phyloP scores from a whole-genome alignment of 2,329 filamentous ascomycete species.

The Colletotrichum sp. region DNA sequence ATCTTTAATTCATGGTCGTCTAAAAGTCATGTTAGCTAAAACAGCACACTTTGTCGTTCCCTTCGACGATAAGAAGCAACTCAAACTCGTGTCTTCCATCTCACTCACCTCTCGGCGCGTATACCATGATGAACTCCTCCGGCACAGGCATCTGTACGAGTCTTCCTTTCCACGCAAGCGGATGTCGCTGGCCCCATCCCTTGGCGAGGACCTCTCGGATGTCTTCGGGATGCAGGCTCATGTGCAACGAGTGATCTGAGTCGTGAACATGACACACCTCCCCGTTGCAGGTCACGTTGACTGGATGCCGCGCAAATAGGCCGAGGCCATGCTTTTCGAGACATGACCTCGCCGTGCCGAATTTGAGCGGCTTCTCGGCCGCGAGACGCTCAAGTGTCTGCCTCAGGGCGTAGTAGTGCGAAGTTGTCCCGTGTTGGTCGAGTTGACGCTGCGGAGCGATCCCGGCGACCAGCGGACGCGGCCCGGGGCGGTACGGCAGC shows the following conservation, averaged over 20 bases:
- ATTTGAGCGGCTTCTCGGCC: constrained; percentile 44
- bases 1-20: constrained; percentile 70
- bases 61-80: not conserved
- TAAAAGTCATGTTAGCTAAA: constrained; percentile 26
- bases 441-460: constrained; percentile 85
- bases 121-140: constrained; percentile 79
- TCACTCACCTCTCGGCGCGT: constrained; percentile 68
- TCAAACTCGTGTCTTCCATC: not conserved
- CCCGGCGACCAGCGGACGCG: constrained; percentile 71
- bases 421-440: constrained; percentile 64
- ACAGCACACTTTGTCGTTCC: not conserved
- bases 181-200: constrained; percentile 80
- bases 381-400: constrained; percentile 58
- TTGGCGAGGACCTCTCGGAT: constrained; percentile 73
- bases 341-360: constrained; percentile 72
- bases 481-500: constrained; percentile 67
- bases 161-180: constrained; percentile 70
- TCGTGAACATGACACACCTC: constrained; percentile 84
- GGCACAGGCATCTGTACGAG: constrained; percentile 71
- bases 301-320: constrained; percentile 70
- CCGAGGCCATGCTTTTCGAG: constrained; percentile 84
- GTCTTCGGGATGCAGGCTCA: constrained; percentile 81
- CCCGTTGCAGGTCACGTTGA: constrained; percentile 76
- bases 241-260: constrained; percentile 77
- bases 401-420: constrained; percentile 62